Evolutionary conservation across 257 asterid genomes (phyloP), one percentile per base, ranked within the genome.

Genomic region (Scutellaria baicalensis): DNA sequence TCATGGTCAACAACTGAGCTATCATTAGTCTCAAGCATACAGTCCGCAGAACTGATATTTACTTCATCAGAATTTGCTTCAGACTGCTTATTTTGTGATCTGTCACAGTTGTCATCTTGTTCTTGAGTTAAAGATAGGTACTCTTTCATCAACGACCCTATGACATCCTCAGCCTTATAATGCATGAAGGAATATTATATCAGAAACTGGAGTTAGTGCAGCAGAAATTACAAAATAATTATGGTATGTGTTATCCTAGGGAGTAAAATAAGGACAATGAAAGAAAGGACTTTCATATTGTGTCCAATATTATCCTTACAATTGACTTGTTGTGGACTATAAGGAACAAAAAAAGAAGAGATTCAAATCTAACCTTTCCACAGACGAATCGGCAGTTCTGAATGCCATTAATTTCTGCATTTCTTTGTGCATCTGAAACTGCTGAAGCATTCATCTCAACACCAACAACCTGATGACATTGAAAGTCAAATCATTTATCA

Each of bases 391-490:
- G 89, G 87, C 97, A 94, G 83, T 91, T 94, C 35, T 75, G 84
- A 48, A 89, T 86, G 73, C 93, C 93, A 69, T 94, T 94, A 59
- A 86, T 83, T 69, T 91, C 92, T 9, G 97, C 99, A 84, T 94
- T 94, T 76, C 95, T 91, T 56, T 86, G 87, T 33, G 99, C 97
- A 54, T 94, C 99, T 69, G 81, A 74, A 78, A 91, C 94, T 18
- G 99, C 99, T 72, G 97, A 89, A 77, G 96, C 97, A 82, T 94
- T 91, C 99, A 94, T 91, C 83, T 94, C 97, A 74, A 94, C 85
- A 69, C 99, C 99, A 20, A 91, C 96, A 68, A 94, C 99, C 99
- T 94, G 86, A 77, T 64, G 39, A 77, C 56, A 49, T 72, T 50
- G 59, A 75, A 59, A 42, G 54, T 45, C 71, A 62, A 58, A 50